Base-by-base conservation (phyloP, 2,329 filamentous ascomycete species). In the Botryotinia calthae region DNA sequence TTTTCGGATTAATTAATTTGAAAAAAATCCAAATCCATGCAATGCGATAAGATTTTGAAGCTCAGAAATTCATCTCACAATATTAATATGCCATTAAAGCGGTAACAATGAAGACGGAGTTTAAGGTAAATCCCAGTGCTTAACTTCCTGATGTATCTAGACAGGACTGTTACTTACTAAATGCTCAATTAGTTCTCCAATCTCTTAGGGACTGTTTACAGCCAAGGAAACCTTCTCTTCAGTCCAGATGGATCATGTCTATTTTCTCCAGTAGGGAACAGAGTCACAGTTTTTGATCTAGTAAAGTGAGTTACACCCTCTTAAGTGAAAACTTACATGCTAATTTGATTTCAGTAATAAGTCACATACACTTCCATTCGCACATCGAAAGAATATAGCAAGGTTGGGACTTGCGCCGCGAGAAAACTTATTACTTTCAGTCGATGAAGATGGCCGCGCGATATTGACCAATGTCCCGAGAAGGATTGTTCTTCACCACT, bases 201-300 rank as follows among this genome's bases (percentile, higher is more conserved):
- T 84, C 89, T 99, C 82, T 89, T 99, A 80, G 97, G 96, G 82
- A 99, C 96, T 78, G 96, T 99, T 81, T 99, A 98, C 86, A 94
- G 94, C 85, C 93, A 95, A 88, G 96, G 97, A 84, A 99, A 98
- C 82, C 89, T 99, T 80, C 88, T 98, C 81, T 99, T 97, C 86
- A 97, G 93, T 79, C 94, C 95, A 75, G 95, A 99, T 88, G 97
- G 97, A 81, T 96, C 93, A 79, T 95, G 94, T 84, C 88, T 99
- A 77, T 93, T 97, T 80, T 99, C 96, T 62, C 97, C 96, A 12
- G 96, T 99, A 70, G 96, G 96, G 81, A 99, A 98, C 84, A 88
- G 94, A 81, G 94, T 99, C 75, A 94, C 95, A 2, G 92, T 98
- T 70, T 99, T 99, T 83, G 95, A 99, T 82, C 87, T 99, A 63